These are phyloP conservation scores for Brasilioporus rufonigricans DNA, from an alignment of 768 basidiomycete species.

Conservation along the genomic window DNA sequence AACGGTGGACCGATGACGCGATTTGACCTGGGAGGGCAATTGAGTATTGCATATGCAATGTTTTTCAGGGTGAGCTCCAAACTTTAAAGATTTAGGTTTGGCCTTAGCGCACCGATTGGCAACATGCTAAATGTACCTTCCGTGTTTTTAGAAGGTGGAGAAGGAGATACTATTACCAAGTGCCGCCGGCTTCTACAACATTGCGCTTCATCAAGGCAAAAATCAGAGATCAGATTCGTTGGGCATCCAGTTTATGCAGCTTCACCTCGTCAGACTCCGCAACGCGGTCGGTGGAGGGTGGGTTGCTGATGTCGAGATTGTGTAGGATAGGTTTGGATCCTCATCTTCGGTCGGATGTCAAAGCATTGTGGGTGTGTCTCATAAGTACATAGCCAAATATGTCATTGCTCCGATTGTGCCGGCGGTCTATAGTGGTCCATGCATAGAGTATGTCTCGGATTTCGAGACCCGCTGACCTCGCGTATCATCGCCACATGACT, in stretches of 20 bases:
- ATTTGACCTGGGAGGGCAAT: background rate
- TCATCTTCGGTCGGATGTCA: background rate
- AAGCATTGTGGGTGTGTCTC: background rate
- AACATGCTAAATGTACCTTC: background rate
- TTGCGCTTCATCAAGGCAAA: conserved; percentile 9
- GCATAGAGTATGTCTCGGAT: background rate
- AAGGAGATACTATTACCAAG: background rate
- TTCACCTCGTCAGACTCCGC: conserved; percentile 7
- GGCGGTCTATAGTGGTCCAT: background rate
- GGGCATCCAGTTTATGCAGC: conserved; percentile 8
- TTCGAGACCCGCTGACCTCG: background rate
- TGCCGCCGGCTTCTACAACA: background rate
- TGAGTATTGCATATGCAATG: background rate
- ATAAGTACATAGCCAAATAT: background rate
- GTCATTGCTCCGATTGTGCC: background rate
- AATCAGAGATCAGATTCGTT: background rate
- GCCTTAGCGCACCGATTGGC: background rate
- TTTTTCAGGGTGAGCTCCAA: background rate
- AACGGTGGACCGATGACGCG: conserved; percentile 1
- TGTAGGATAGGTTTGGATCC: background rate
- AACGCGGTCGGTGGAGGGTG: background rate
- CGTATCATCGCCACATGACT: conserved; percentile 1
- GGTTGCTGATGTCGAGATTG: conserved; percentile 12
- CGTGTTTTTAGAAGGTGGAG: conserved; percentile 3
- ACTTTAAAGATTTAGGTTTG: background rate